Evolutionary conservation across 495 filamentous ascomycete species (phyloP).

Genomic region (Venustampulla echinocandica): DNA sequence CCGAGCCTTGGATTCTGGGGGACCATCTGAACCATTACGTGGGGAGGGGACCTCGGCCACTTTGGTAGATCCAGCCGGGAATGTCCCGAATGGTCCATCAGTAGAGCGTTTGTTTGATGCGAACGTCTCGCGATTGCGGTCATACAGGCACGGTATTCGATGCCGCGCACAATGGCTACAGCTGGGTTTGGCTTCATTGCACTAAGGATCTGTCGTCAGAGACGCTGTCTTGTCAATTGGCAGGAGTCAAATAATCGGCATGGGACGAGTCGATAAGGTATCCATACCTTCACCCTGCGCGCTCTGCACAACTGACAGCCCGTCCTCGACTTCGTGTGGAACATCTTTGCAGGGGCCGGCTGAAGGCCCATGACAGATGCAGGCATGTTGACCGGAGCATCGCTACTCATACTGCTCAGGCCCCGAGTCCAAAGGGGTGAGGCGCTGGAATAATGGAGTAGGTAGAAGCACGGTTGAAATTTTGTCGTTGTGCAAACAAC

Average conservation of each 20-base stretch:
- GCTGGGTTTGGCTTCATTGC: constrained; percentile 32
- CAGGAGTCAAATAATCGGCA: background rate
- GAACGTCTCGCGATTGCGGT: background rate
- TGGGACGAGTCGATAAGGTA: background rate
- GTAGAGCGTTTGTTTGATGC: background rate
- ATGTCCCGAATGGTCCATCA: background rate
- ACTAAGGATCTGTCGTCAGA: constrained; percentile 19
- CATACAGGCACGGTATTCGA: constrained; percentile 27
- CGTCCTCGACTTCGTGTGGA: constrained; percentile 17
- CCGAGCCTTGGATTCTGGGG: background rate
- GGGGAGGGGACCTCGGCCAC: background rate
- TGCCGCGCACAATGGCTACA: constrained; percentile 32
- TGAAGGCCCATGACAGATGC: too few species aligned
- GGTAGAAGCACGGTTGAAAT: too few species aligned
- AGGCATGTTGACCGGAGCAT: too few species aligned
- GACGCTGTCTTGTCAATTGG: too few species aligned
- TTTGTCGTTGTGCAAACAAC: too few species aligned
- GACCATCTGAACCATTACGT: background rate
- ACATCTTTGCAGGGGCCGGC: too few species aligned
- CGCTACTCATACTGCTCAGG: too few species aligned
- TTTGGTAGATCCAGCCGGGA: background rate
- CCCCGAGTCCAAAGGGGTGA: too few species aligned
- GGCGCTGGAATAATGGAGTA: too few species aligned
- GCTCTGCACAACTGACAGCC: constrained; percentile 31
- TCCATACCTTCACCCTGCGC: constrained; percentile 30